Base-by-base conservation (phyloP, 352 stramenopile genomes). In the Phytophthora sojae region DNA sequence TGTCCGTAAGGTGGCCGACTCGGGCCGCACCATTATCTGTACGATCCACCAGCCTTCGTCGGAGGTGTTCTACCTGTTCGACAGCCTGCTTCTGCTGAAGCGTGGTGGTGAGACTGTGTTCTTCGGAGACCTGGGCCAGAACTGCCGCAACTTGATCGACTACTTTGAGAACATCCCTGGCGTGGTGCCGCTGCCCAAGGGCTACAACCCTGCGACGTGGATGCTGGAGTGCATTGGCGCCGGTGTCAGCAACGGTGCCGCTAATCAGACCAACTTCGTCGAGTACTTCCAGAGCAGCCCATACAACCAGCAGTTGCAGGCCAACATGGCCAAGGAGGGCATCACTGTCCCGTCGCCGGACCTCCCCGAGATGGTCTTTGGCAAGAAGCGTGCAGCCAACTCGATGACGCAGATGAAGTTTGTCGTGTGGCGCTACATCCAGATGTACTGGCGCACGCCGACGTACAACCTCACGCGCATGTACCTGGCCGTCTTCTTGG, bases 391-490 rank as follows among this genome's bases (percentile, higher is more conserved):
- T 25, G 73, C 72, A 1, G 67, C 71, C 5, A 67, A 44, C 14
- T 71, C 65, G 8, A 47, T 39, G 14, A 73, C 64, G 45, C 69
- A 77, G 54, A 73, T 73, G 57, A 73, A 69, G 30, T 80, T 77
- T 21, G 52, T 80, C 49, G 57, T 80, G 44, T 61, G 37, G 9
- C 59, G 73, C 4, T 77, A 64, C 23, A 42, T 67, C 23, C 42
- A 69, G n/a, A 62, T 80, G 57, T 82, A 82, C 58, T 82, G 75
- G 75, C 69, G 76, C 3, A 79, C 68, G 1, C 85, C 89, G 14
- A 69, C 68, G 45, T 96, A 97, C 73, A 96, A 94, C 69, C 53
- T 91, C 3, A 79, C 82, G 2, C 79, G 91, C 12, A 68, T 92
- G 11, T 61, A 85, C 12, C 66, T 94, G 9, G 88, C 73, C 37